Base-by-base conservation (phyloP, 768 basidiomycete genomes). In the Clathrus columnatus region DNA sequence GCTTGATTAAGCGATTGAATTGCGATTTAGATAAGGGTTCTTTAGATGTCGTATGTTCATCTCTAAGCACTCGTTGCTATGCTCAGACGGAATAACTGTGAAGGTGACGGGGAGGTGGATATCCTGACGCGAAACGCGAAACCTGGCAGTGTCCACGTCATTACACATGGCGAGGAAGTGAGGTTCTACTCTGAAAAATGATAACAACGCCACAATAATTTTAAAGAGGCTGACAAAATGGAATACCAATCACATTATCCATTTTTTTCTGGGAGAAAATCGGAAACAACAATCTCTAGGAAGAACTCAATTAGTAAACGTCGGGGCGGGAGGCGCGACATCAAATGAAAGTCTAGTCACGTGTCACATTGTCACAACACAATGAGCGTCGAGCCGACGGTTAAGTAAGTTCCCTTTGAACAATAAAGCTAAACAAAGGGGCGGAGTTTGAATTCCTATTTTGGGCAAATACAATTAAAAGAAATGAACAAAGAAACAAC, bases 391-490 rank as follows among this genome's bases (percentile, higher is more conserved):
- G 36, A 36, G 14, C 36, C 36, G 36, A 36, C 49, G 46, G 16
- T 47, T 47, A 47, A 23, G 26, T 47, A 50, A 50, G 2, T 2
- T 2, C 49, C 49, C 23, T 50, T 26, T 50, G 49, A 47, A 47
- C 46, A 47, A 50, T 50, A 27, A 50, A 11, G n/a, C 18, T 14
- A 30, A 30, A 54, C 53, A 54, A 54, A 46, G 42, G 26, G 20
- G 18, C 53, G 53, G 53, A 54, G 53, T 54, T 54, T 30, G 42
- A 54, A 54, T 42, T 41, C 23, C 36, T 18, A 4, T 2, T 14
- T 11, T 36, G 36, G 4, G 14, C 14, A 8, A 36, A 36, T 11
- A 36, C 36, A 36, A 50, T 50, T 30, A 52, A 52, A 52, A 18
- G 32, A 4, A 5, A 21, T n/a, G 51, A 21, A 52, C 18, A 21